phyloP scores from a whole-genome alignment of 1,284 basidiomycete genomes.

The Phylloboletellus chloephorus region DNA sequence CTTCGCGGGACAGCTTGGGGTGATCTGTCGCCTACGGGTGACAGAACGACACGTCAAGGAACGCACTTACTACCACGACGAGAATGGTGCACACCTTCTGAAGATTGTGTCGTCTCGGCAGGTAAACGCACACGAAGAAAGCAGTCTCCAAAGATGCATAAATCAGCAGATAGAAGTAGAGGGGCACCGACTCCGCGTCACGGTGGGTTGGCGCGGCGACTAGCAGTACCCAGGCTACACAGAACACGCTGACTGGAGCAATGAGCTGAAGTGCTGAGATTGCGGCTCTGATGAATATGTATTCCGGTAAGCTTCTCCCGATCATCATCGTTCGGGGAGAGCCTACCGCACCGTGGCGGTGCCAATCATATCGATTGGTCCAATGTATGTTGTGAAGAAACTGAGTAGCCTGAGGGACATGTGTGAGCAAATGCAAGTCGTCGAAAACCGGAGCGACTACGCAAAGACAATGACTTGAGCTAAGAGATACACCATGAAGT shows the following conservation, averaged over 20 bases:
- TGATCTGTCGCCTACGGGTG: constrained; percentile 39
- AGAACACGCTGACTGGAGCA: constrained; percentile 44
- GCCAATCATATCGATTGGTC: too few relatives aligned
- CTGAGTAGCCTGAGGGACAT: too few relatives aligned
- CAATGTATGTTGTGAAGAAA: background rate
- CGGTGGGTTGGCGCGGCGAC: background rate
- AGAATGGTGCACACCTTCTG: constrained; percentile 40
- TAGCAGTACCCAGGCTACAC: constrained; percentile 21
- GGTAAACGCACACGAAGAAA: constrained; percentile 48
- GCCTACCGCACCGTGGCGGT: too few relatives aligned
- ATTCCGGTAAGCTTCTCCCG: constrained; percentile 44
- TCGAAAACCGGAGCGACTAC: background rate
- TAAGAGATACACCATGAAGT: background rate
- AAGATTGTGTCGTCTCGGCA: constrained; percentile 40
- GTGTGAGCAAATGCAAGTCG: background rate
- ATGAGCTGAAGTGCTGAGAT: constrained; percentile 47
- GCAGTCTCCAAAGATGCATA: constrained; percentile 40
- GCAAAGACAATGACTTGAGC: too few relatives aligned
- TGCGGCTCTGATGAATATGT: constrained; percentile 45
- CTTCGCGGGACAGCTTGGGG: constrained; percentile 35
- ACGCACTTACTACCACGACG: background rate
- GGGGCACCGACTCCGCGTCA: background rate
- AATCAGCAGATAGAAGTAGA: constrained; percentile 19
- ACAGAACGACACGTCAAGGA: constrained; percentile 1
- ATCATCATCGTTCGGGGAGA: constrained; percentile 34